Base-by-base conservation (phyloP, 2,329 filamentous ascomycete species). In the Ampelomyces quisqualis region DNA sequence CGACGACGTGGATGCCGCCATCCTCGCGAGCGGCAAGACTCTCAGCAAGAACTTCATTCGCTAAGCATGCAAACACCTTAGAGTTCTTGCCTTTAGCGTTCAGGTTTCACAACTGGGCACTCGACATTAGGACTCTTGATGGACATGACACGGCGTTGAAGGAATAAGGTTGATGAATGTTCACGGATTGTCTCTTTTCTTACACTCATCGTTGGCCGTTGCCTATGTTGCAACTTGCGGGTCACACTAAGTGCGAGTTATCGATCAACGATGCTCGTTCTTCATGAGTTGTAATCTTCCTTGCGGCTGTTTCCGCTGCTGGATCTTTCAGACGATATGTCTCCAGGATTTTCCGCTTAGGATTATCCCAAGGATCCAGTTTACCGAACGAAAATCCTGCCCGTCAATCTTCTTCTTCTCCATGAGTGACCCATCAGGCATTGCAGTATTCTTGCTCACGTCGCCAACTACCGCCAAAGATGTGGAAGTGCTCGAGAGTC, bases 1-100 rank as follows among this genome's bases (percentile, higher is more conserved):
- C 5, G 44, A 55, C 11, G 55, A 58, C 32, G n/a, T 57, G 8
- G 13, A n/a, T 1, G 42, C 38, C 8, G 51, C 55, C 2, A 27
- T 51, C 17, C 4, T 4, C 5, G 2, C 11, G 34, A 38, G 36
- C 11, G 30, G 34, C n/a, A 14, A 10, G 5, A 17, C 11, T 17
- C 18, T 31, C 29, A 17, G 11, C 14, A 15, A 18, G 15, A 31
- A 31, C n/a, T 20, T 35, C 22, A 15, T 35, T 14, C 3, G 11
- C 33, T 35, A 35, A 23, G 22, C 33, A 19, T 10, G 7, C 22
- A 26, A 9, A 13, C 9, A 14, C 17, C 13, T 21, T 17, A 31
- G 13, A 4, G 17, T 11, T 11, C 21, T 13, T 14, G 8, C 18
- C 22, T 26, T 21, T 4, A 22, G 21, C 20, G 22, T 34, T 34